A percentile compares a stretch with the other conserved stretches of the same genome.
phyloP scores from a whole-genome alignment of 2,329 filamentous ascomycete species.

The Diplodia intermedia region DNA sequence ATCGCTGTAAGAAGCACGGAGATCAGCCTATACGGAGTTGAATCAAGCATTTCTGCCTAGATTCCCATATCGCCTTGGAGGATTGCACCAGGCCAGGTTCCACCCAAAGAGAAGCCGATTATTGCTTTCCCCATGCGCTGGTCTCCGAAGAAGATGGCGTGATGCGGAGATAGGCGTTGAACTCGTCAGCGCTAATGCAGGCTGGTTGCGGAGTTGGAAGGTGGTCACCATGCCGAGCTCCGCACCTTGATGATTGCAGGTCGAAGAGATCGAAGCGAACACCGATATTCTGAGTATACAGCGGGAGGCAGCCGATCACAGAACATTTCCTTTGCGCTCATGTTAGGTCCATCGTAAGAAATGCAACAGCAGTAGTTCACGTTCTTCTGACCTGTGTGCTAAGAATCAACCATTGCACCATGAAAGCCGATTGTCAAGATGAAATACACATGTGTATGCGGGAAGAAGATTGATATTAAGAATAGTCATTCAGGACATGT shows the following conservation, averaged over 20 bases:
- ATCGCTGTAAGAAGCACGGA: not conserved
- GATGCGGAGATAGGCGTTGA: conserved; percentile 3
- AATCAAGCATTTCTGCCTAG: not conserved
- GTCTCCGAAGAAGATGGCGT: not conserved
- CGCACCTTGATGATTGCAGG: not conserved
- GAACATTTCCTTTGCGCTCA: too few relatives aligned
- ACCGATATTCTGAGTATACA: too few relatives aligned
- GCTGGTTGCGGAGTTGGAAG: not conserved
- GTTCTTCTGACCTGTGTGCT: too few relatives aligned
- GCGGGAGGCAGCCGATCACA: too few relatives aligned
- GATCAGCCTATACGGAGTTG: not conserved
- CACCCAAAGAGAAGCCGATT: not conserved
- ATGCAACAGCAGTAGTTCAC: too few relatives aligned
- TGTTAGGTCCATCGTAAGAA: too few relatives aligned
- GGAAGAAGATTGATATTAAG: not conserved
- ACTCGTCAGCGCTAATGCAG: conserved; percentile 7
- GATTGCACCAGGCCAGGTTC: not conserved
- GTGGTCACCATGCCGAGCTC: not conserved
- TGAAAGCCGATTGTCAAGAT: not conserved
- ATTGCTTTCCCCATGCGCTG: not conserved
- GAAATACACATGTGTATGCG: not conserved
- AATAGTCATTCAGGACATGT: conserved; percentile 4
- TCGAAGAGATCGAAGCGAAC: too few relatives aligned
- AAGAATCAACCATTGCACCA: too few relatives aligned
- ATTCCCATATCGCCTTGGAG: not conserved